Evolutionary conservation across 345 rosid species (phyloP).

Genomic region (Arabis hirsuta): DNA sequence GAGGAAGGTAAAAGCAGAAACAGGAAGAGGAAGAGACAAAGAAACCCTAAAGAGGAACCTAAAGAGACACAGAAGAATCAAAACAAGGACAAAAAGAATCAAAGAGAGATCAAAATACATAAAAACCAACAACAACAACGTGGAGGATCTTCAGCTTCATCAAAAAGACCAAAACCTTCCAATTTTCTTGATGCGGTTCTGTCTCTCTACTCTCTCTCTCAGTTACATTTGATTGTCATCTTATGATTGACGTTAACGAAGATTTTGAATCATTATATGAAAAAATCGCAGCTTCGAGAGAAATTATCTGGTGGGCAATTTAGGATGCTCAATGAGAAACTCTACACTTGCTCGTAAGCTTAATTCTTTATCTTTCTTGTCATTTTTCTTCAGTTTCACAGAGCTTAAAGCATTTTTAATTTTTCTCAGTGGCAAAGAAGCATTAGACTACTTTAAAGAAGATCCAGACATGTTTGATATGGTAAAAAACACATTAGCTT

Average conservation of each 20-base stretch:
- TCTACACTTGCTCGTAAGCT: conserved; percentile 84
- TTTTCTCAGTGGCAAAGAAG: conserved; percentile 76
- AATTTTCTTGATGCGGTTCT: conserved; percentile 63
- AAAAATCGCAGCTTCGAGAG: conserved; percentile 40
- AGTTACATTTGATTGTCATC: background rate
- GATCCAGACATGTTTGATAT: conserved; percentile 79
- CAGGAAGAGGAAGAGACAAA: conserved; percentile 59
- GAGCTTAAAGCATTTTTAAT: background rate
- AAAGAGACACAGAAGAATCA: conserved; percentile 16
- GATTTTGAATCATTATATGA: background rate
- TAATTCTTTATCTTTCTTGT: background rate
- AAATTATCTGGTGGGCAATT: conserved; percentile 64
- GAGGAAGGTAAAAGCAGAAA: conserved; percentile 50
- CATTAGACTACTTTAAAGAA: conserved; percentile 71
- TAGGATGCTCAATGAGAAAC: conserved; percentile 85
- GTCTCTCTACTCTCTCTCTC: conserved; percentile 22
- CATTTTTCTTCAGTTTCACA: background rate
- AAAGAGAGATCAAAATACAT: conserved; percentile 5
- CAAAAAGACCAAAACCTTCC: conserved; percentile 47
- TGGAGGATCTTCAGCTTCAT: conserved; percentile 37
- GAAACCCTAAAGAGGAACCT: conserved; percentile 36
- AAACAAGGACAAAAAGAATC: conserved; percentile 33
- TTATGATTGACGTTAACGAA: background rate
- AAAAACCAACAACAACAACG: conserved; percentile 4
- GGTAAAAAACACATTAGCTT: conserved; percentile 52